A percentile compares a stretch with the other conserved stretches of the same genome.
phyloP scores from a whole-genome alignment of 2,329 filamentous ascomycete species.

The Exserohilum turcica region DNA sequence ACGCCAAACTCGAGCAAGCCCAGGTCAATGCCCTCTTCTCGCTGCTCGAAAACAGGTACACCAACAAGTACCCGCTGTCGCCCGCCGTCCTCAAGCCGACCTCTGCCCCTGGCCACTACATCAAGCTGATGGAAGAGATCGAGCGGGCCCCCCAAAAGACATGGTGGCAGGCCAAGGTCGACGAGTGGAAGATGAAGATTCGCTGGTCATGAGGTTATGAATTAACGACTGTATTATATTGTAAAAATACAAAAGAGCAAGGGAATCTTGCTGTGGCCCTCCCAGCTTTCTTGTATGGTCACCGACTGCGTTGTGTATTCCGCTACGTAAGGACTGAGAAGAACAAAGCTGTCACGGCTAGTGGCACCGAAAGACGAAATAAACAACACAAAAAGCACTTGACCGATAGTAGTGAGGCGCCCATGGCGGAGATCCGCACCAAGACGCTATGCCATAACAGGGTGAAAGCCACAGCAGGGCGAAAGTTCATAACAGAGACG shows the following conservation, averaged over 20 bases:
- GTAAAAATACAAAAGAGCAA: slow-evolving; percentile 4
- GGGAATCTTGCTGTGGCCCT: background rate
- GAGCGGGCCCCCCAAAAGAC: slow-evolving; percentile 42
- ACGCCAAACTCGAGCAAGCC: slow-evolving; percentile 45
- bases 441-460: too few species aligned
- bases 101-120: slow-evolving; percentile 46
- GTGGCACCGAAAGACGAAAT: too few species aligned
- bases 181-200: slow-evolving; percentile 48
- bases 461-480: too few species aligned
- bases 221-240: slow-evolving; percentile 9
- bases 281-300: too few species aligned
- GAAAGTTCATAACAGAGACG: too few species aligned
- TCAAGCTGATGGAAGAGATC: slow-evolving; percentile 44
- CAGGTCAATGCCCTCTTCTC: slow-evolving; percentile 65
- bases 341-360: too few species aligned
- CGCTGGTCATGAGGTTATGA: slow-evolving; percentile 32
- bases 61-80: slow-evolving; percentile 46
- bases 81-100: slow-evolving; percentile 37
- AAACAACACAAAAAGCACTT: too few species aligned
- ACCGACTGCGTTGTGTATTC: too few species aligned
- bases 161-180: slow-evolving; percentile 43
- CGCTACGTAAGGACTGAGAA: too few species aligned
- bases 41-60: slow-evolving; percentile 64
- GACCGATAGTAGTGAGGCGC: too few species aligned
- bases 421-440: too few species aligned